Evolutionary conservation across 305 asterid species (phyloP).

Genomic region (Rubia balearica): DNA sequence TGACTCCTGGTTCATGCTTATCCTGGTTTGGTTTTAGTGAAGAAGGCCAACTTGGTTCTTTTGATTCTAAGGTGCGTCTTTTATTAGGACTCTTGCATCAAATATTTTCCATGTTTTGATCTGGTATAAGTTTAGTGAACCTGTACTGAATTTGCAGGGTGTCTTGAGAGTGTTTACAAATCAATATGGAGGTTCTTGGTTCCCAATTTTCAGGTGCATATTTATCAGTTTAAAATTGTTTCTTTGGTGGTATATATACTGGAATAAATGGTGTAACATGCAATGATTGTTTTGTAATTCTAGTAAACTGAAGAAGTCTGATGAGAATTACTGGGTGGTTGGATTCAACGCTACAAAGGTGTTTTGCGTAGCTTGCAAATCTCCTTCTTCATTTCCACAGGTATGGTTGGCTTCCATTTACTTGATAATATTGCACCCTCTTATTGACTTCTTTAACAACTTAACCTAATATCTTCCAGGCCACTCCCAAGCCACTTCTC

Average conservation of each 20-base stretch:
- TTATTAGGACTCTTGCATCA: neutral
- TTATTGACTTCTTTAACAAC: slow-evolving; percentile 15
- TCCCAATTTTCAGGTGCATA: slow-evolving; percentile 89
- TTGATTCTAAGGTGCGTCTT: slow-evolving; percentile 75
- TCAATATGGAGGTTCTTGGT: slow-evolving; percentile 87
- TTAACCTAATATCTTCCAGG: slow-evolving; percentile 41
- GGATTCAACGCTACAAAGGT: slow-evolving; percentile 76
- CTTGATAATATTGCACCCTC: slow-evolving; percentile 8
- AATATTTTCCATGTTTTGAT: slow-evolving; percentile 5
- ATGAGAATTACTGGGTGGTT: slow-evolving; percentile 79
- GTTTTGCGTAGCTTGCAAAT: slow-evolving; percentile 83
- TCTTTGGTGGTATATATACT: slow-evolving; percentile 7
- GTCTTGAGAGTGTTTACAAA: slow-evolving; percentile 69
- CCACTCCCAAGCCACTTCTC: slow-evolving; percentile 80
- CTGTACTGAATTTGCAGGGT: slow-evolving; percentile 47
- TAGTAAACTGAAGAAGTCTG: slow-evolving; percentile 62
- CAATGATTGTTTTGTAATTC: slow-evolving; percentile 35
- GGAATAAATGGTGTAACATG: slow-evolving; percentile 7
- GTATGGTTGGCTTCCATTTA: slow-evolving; percentile 26
- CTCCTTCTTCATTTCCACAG: slow-evolving; percentile 86
- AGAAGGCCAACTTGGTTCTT: slow-evolving; percentile 87
- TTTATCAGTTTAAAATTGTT: neutral
- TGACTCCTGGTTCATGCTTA: slow-evolving; percentile 90
- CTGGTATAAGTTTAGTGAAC: neutral
- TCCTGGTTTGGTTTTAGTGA: slow-evolving; percentile 95